These are phyloP conservation scores for Penicillium sp. DNA, from an alignment of 2,329 filamentous ascomycete species.

Conservation along the genomic window DNA sequence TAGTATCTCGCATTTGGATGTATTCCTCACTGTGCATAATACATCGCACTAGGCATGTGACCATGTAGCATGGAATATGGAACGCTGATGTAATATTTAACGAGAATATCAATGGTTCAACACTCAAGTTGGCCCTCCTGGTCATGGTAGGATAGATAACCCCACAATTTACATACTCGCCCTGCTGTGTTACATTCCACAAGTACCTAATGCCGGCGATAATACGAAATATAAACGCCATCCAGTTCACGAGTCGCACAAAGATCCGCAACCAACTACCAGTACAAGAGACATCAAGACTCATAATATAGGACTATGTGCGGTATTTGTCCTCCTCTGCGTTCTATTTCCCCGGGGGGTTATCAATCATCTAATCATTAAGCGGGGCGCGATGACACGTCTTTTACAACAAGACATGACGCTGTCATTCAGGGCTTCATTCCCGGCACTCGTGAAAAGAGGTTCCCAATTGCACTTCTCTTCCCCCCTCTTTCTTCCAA, in stretches of 20 bases:
- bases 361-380: not conserved
- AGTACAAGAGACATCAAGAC: not conserved
- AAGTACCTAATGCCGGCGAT: not conserved
- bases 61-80: not conserved
- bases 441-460: slow-evolving; percentile 18
- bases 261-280: not conserved
- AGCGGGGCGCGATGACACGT: not conserved
- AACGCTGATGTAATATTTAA: not conserved
- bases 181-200: not conserved
- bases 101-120: not conserved
- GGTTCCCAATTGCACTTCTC: slow-evolving; percentile 14
- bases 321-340: not conserved
- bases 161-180: not conserved
- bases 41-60: slow-evolving; percentile 1
- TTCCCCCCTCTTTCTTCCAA: slow-evolving; percentile 19
- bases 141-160: not conserved
- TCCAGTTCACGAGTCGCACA: not conserved
- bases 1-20: not conserved
- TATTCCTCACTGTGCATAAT: not conserved
- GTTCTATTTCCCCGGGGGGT: not conserved
- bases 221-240: not conserved
- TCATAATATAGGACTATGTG: not conserved
- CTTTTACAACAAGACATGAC: not conserved
- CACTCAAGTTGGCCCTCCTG: not conserved
- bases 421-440: slow-evolving; percentile 15